Evolutionary conservation across 345 rosid species (phyloP).

Genomic region (Gynandropsis gynandra): DNA sequence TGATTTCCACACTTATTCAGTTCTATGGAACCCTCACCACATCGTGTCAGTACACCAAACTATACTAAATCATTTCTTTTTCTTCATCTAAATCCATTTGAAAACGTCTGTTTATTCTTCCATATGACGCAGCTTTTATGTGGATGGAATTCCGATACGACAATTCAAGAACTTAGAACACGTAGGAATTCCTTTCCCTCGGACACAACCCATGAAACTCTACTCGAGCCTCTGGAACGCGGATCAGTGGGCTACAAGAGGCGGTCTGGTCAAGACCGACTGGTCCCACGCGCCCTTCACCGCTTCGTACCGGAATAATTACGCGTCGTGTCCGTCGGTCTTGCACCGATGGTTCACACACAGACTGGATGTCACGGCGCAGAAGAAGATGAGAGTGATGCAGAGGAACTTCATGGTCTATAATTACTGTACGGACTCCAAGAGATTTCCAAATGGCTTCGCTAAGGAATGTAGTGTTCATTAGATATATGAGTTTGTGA

Average conservation of each 20-base stretch:
- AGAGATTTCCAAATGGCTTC: conserved; percentile 36
- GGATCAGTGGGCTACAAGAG: conserved; percentile 61
- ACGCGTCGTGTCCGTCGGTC: conserved; percentile 21
- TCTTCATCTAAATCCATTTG: not conserved
- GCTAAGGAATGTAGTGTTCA: conserved; percentile 31
- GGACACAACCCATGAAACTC: conserved; percentile 49
- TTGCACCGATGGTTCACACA: conserved; percentile 37
- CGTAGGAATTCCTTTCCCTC: conserved; percentile 41
- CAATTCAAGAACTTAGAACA: conserved; percentile 51
- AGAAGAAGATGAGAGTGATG: conserved; percentile 34
- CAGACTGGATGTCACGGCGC: conserved; percentile 32
- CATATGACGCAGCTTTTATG: conserved; percentile 31
- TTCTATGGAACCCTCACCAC: conserved; percentile 52
- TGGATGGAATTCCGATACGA: conserved; percentile 44
- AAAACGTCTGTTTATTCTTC: not conserved
- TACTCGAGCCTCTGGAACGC: conserved; percentile 62
- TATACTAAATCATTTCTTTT: not conserved
- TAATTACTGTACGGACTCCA: conserved; percentile 34
- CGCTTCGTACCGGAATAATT: conserved; percentile 35
- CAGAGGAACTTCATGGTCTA: conserved; percentile 40
- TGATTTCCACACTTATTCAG: conserved; percentile 64
- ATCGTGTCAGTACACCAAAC: conserved; percentile 37
- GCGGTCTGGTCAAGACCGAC: conserved; percentile 55
- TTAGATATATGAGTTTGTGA: conserved; percentile 5
- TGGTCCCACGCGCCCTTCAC: conserved; percentile 47